Evolutionary conservation across 2,329 filamentous ascomycete species (phyloP).

Genomic region (Sclerotinia subarctica): DNA sequence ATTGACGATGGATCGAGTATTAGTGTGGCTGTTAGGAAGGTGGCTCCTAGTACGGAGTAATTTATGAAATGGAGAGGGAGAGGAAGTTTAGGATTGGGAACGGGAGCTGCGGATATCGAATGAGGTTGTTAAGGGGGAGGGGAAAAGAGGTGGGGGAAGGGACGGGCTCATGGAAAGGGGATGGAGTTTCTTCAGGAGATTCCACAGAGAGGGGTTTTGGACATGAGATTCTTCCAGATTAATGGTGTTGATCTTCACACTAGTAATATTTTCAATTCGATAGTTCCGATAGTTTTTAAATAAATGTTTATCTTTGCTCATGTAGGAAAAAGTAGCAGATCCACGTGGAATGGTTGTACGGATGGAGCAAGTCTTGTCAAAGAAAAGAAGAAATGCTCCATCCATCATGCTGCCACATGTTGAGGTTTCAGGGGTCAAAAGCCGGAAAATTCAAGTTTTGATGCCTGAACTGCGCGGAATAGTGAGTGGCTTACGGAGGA

Average conservation of each 20-base stretch:
- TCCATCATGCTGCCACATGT: too few species aligned
- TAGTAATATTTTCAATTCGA: background rate
- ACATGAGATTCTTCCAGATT: background rate
- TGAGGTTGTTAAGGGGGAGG: background rate
- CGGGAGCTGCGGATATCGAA: background rate
- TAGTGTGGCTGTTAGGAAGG: conserved; percentile 5
- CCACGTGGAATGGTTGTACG: too few species aligned
- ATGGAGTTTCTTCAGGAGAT: background rate
- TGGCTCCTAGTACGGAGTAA: conserved; percentile 3
- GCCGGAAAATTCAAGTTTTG: background rate
- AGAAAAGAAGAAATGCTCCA: too few species aligned
- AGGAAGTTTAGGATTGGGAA: background rate
- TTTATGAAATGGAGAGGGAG: background rate
- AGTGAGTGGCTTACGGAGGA: background rate
- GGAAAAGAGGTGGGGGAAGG: background rate
- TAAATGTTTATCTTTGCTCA: background rate
- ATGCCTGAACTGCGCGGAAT: background rate
- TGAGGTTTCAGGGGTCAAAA: background rate
- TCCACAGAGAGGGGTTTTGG: background rate
- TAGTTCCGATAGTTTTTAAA: background rate
- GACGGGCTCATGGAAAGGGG: background rate
- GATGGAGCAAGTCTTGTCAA: too few species aligned
- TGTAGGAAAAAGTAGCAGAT: background rate
- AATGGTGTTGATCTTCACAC: background rate
- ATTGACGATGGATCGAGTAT: conserved; percentile 11